phyloP scores from a whole-genome alignment of 2,329 filamentous ascomycete genomes.

The Xylariaceae sp. region DNA sequence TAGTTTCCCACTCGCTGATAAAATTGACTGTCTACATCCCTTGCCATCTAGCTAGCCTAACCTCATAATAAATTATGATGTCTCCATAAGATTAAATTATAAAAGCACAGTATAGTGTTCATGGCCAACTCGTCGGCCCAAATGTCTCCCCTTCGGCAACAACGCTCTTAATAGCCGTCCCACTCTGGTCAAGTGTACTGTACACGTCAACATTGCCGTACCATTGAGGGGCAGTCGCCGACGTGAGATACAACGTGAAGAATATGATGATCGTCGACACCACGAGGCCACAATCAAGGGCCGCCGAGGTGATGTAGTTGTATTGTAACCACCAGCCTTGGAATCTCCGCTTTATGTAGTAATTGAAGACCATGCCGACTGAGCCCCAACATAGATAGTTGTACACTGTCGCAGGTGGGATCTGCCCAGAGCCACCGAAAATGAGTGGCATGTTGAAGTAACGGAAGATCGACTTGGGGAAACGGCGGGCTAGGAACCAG shows the following conservation, averaged over 20 bases:
- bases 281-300: conserved; percentile 69
- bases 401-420: conserved; percentile 71
- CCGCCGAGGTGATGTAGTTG: conserved; percentile 75
- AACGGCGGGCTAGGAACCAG: conserved; percentile 64
- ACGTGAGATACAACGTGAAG: conserved; percentile 66
- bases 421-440: conserved; percentile 63
- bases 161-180: conserved; percentile 46
- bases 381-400: conserved; percentile 73
- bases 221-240: conserved; percentile 60
- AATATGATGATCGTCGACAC: conserved; percentile 71
- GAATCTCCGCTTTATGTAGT: conserved; percentile 64
- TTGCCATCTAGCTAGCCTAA: background rate
- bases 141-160: conserved; percentile 51
- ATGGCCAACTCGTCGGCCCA: conserved; percentile 54
- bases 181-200: conserved; percentile 50
- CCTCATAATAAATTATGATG: background rate
- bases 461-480: conserved; percentile 62
- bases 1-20: background rate
- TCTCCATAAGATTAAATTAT: background rate
- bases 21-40: background rate
- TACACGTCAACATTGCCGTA: conserved; percentile 59
- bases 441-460: conserved; percentile 71
- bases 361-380: conserved; percentile 71
- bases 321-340: conserved; percentile 78
- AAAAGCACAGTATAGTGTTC: conserved; percentile 6